Evolutionary conservation across 441 rosid species (phyloP).

Genomic region (Isatis lusitanica): DNA sequence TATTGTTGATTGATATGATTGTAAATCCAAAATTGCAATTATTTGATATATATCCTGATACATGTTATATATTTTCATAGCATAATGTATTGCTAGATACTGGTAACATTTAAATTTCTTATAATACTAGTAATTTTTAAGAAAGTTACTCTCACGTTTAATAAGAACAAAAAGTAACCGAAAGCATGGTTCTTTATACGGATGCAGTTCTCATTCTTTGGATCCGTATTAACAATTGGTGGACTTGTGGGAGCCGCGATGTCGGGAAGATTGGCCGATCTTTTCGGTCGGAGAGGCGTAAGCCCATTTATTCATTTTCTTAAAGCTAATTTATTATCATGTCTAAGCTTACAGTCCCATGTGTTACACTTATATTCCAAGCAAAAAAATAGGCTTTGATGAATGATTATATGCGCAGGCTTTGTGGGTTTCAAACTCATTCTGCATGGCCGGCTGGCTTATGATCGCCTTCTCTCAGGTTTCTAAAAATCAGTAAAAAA

Average conservation of each 20-base stretch:
- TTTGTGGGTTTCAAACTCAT: slow-evolving; percentile 60
- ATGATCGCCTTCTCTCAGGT: slow-evolving; percentile 52
- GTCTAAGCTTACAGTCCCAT: not conserved
- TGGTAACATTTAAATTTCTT: not conserved
- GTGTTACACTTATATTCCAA: not conserved
- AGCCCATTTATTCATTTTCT: not conserved
- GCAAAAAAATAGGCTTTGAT: not conserved
- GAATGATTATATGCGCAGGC: slow-evolving; percentile 41
- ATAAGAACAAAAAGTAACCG: not conserved
- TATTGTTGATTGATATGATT: too few relatives aligned
- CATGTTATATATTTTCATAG: not conserved
- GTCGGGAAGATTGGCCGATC: slow-evolving; percentile 79
- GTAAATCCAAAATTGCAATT: too few relatives aligned
- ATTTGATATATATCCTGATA: too few relatives aligned
- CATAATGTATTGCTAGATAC: not conserved
- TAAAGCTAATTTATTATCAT: not conserved
- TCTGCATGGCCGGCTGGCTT: slow-evolving; percentile 60
- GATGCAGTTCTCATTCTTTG: slow-evolving; percentile 80
- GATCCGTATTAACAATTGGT: slow-evolving; percentile 80
- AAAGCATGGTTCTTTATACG: not conserved
- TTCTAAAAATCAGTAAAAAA: not conserved
- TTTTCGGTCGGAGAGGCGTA: slow-evolving; percentile 70
- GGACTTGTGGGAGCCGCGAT: slow-evolving; percentile 81
- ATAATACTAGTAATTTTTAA: not conserved
- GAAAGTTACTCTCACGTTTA: not conserved